A percentile compares a stretch with the other conserved stretches of the same genome.
Conservation (phyloP, 768 basidiomycete genomes). For the Leucogyrophana mollusca region DNA sequence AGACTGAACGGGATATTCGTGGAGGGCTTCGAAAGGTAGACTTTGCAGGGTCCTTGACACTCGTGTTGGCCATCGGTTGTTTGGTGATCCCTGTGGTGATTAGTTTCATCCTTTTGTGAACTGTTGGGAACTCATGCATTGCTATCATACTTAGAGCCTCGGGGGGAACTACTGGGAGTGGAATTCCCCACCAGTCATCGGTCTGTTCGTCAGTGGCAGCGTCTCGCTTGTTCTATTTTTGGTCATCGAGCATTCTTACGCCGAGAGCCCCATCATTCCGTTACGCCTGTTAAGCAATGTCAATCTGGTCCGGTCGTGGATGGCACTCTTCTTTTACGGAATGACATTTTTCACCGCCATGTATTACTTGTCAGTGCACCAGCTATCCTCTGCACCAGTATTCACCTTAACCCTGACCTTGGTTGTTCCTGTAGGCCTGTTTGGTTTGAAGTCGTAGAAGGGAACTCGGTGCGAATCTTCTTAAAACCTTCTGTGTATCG, state of each 20-base stretch:
- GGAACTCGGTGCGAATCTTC: not conserved
- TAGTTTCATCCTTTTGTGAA: not conserved
- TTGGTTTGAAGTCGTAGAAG: constrained; percentile 1
- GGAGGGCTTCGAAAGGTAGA: not conserved
- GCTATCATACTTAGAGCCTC: not conserved
- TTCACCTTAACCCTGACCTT: no score
- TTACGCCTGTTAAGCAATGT: not conserved
- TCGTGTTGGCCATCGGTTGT: not conserved
- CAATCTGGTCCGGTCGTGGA: not conserved
- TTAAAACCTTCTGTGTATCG: no score
- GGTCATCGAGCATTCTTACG: not conserved
- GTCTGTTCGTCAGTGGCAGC: not conserved
- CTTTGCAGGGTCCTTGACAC: not conserved
- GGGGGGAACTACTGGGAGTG: not conserved
- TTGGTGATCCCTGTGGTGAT: not conserved
- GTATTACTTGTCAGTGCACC: not conserved
- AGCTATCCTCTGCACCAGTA: not conserved
- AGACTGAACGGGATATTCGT: not conserved
- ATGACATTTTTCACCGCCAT: not conserved
- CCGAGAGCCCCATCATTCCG: not conserved
- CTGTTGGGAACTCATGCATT: no score
- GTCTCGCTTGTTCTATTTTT: not conserved
- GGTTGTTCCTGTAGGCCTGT: not conserved
- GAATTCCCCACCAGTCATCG: not conserved
- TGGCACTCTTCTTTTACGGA: not conserved